Evolutionary conservation across 75 land plant genomes (phyloP).

Genomic region (Selaginella tamariscina): DNA sequence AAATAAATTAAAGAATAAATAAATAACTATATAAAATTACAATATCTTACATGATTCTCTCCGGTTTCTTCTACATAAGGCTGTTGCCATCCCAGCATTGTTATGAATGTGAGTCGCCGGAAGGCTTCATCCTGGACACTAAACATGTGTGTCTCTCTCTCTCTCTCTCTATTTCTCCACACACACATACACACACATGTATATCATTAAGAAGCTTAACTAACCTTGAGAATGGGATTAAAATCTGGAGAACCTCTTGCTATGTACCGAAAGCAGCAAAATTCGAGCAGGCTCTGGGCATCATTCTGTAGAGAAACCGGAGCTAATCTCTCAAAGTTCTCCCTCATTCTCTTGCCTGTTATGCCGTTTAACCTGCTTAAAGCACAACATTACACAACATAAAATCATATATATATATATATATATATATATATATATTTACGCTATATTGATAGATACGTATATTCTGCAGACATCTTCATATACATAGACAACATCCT

Average conservation of each 20-base stretch:
- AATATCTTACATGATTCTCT: constrained; percentile 2
- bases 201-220: neutral
- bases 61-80: constrained; percentile 38
- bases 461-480: too few species aligned
- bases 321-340: constrained; percentile 55
- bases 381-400: neutral
- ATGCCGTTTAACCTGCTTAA: constrained; percentile 63
- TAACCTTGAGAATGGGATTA: constrained; percentile 63
- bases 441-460: too few species aligned
- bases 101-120: constrained; percentile 58
- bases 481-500: neutral
- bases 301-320: constrained; percentile 44
- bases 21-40: constrained; percentile 1
- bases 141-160: too few species aligned
- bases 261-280: constrained; percentile 75
- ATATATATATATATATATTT: too few species aligned
- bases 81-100: constrained; percentile 92
- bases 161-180: too few species aligned
- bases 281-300: constrained; percentile 66
- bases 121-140: constrained; percentile 75
- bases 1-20: neutral
- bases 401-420: neutral
- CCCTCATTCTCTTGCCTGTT: constrained; percentile 79
- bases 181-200: neutral
- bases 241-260: constrained; percentile 46